phyloP scores from a whole-genome alignment of 176 grass and related monocot species.

The Puccinellia tenuiflora region DNA sequence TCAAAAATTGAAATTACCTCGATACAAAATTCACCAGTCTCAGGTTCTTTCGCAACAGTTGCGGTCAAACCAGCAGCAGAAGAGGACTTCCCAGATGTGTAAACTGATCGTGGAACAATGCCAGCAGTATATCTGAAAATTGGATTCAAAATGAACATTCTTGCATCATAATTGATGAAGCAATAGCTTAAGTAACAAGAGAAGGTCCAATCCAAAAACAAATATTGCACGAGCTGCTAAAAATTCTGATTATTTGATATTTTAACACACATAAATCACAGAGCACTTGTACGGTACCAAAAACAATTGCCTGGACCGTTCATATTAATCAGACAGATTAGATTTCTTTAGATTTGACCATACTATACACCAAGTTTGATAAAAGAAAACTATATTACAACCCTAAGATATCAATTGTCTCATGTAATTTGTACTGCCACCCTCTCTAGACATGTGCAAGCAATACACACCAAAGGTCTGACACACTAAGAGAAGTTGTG shows the following conservation, averaged over 20 bases:
- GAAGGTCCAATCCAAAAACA: background rate
- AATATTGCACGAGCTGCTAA: background rate
- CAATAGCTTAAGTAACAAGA: constrained; percentile 3
- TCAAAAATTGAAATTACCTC: constrained; percentile 53
- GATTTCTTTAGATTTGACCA: background rate
- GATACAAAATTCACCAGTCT: constrained; percentile 97
- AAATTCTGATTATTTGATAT: background rate
- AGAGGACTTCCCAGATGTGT: constrained; percentile 96
- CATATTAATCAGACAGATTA: background rate
- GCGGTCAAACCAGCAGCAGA: constrained; percentile 98
- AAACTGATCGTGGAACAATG: constrained; percentile 92
- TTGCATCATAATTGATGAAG: background rate
- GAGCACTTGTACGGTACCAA: background rate
- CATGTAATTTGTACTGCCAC: background rate
- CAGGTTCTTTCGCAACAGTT: constrained; percentile 95
- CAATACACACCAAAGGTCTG: background rate
- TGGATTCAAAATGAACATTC: constrained; percentile 23
- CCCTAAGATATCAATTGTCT: background rate
- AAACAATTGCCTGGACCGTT: background rate
- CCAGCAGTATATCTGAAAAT: constrained; percentile 66
- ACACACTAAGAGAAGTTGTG: background rate
- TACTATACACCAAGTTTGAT: too few relatives aligned
- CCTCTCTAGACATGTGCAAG: background rate
- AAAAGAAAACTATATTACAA: background rate
- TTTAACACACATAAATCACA: background rate